Evolutionary conservation across 2,329 filamentous ascomycete genomes (phyloP).

Genomic region (Cordyceps farinosa): DNA sequence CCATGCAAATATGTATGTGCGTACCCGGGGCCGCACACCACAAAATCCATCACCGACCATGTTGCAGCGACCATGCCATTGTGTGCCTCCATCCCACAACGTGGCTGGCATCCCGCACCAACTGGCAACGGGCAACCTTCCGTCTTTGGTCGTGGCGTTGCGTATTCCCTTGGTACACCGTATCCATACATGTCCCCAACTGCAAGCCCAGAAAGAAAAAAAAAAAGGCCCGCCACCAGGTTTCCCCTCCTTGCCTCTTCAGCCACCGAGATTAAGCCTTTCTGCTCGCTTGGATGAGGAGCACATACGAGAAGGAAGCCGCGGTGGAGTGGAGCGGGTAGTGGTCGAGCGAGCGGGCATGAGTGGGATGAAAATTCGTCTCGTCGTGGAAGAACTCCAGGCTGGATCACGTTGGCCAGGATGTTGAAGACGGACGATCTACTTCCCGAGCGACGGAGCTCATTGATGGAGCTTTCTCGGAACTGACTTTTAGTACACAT

Average conservation of each 20-base stretch:
- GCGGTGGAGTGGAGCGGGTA: not conserved
- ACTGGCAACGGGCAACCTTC: constrained; percentile 12
- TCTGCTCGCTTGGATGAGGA: not conserved
- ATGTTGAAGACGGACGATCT: not conserved
- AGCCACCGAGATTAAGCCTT: constrained; percentile 10
- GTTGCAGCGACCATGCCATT: not conserved
- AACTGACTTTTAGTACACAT: not conserved
- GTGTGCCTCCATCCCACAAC: not conserved
- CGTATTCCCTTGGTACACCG: not conserved
- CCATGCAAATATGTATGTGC: not conserved
- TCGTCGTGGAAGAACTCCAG: not conserved
- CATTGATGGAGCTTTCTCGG: not conserved
- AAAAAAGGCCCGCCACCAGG: not conserved
- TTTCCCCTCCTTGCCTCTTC: not conserved
- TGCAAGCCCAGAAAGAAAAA: not conserved
- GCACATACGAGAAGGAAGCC: constrained; percentile 8
- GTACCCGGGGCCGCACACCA: not conserved
- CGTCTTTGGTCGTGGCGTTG: constrained; percentile 9
- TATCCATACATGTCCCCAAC: not conserved
- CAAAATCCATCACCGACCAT: not conserved
- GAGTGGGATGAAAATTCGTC: not conserved
- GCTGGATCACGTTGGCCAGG: not conserved
- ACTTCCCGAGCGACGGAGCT: not conserved
- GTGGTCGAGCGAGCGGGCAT: not conserved
- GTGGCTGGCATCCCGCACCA: constrained; percentile 4